These are phyloP conservation scores for Rubroboletus satanas DNA, from an alignment of 768 basidiomycete species.

Conservation along the genomic window DNA sequence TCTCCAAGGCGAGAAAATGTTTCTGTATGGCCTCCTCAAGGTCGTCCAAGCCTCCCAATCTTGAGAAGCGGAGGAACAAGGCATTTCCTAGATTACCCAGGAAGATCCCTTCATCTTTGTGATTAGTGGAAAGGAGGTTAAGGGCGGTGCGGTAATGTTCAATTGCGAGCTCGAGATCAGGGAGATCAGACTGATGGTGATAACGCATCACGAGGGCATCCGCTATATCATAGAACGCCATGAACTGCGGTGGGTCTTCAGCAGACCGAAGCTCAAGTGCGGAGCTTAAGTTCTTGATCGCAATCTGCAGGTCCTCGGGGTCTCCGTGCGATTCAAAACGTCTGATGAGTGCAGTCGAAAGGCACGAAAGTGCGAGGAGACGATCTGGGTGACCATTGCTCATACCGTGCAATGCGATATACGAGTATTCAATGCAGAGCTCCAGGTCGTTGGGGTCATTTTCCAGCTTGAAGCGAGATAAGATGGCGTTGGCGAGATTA, in stretches of 20 bases:
- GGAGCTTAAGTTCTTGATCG: constrained; percentile 23
- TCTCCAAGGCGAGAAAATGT: constrained; percentile 19
- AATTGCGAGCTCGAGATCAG: constrained; percentile 30
- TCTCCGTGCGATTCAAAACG: constrained; percentile 18
- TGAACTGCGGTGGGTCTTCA: constrained; percentile 13
- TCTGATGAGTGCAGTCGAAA: constrained; percentile 23
- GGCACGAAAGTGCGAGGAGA: constrained; percentile 16
- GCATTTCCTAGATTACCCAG: constrained; percentile 24
- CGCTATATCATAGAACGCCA: constrained; percentile 25
- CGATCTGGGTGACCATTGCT: constrained; percentile 14
- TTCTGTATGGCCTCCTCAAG: constrained; percentile 29
- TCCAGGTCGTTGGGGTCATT: constrained; percentile 20
- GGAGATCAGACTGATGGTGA: constrained; percentile 11
- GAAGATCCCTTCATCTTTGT: constrained; percentile 12
- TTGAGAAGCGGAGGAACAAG: constrained; percentile 23
- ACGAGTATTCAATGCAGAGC: constrained; percentile 21
- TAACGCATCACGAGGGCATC: constrained; percentile 28
- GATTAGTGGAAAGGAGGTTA: constrained; percentile 11
- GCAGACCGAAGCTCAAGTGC: constrained; percentile 17
- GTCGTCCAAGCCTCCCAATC: constrained; percentile 10
- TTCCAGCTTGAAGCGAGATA: constrained; percentile 27
- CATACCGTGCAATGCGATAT: constrained; percentile 16
- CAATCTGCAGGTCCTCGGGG: constrained; percentile 25
- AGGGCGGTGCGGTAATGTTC: constrained; percentile 23
- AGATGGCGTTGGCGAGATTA: constrained; percentile 30